phyloP scores from a whole-genome alignment of 805 yeast species.

The Scheffersomyces lignosus region DNA sequence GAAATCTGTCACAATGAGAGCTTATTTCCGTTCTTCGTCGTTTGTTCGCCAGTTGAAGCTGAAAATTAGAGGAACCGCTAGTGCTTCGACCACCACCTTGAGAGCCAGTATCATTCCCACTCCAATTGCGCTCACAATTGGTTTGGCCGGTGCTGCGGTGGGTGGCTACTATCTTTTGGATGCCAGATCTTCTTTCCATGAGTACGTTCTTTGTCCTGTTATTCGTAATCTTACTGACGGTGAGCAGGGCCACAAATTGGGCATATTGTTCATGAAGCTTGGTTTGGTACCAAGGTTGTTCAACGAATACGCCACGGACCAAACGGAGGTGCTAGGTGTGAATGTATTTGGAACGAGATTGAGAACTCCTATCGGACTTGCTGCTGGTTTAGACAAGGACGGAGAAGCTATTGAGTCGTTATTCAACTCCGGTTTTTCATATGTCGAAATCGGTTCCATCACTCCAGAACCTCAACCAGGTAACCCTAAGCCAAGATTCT shows the following conservation, averaged over 20 bases:
- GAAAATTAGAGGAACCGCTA: too few species aligned
- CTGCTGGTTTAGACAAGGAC: conserved; percentile 94
- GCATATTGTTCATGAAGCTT: conserved; percentile 65
- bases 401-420: conserved; percentile 88
- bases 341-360: conserved; percentile 66
- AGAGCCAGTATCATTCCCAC: conserved; percentile 20
- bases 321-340: conserved; percentile 50
- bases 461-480: conserved; percentile 95
- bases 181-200: conserved; percentile 80
- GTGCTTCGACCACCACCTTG: too few species aligned
- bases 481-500: conserved; percentile 89
- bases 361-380: conserved; percentile 83
- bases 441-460: conserved; percentile 90
- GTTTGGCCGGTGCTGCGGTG: conserved; percentile 25
- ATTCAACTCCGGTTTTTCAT: conserved; percentile 76
- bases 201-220: conserved; percentile 76
- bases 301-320: conserved; percentile 40
- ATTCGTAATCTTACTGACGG: conserved; percentile 71
- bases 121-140: conserved; percentile 15
- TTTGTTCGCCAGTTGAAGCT: too few species aligned
- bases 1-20: too few species aligned
- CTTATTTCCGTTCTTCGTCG: too few species aligned
- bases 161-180: conserved; percentile 63
- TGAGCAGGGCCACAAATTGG: conserved; percentile 82
- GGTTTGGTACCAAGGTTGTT: conserved; percentile 66